Conservation (phyloP, 441 rosid genomes). For the Gossypium trilobum region DNA sequence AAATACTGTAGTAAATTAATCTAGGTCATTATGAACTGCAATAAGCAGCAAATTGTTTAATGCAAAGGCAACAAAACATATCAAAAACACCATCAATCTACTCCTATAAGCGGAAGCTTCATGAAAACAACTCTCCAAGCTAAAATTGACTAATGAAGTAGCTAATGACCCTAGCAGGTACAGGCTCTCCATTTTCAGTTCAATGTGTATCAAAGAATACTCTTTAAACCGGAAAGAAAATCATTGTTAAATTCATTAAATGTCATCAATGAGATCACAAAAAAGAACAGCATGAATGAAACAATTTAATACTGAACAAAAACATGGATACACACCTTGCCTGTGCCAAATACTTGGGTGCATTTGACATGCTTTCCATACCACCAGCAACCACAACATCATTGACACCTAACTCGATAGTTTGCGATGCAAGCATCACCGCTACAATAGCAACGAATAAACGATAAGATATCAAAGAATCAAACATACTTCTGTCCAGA, state of each 20-base stretch:
- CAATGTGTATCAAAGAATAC: background rate
- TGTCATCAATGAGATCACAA: background rate
- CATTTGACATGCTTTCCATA: conserved; percentile 96
- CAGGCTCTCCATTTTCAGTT: background rate
- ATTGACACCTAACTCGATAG: conserved; percentile 59
- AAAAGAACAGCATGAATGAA: background rate
- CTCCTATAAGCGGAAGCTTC: background rate
- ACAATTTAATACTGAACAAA: background rate
- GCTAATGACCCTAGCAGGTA: background rate
- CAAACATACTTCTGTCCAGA: conserved; percentile 47
- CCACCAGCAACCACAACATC: conserved; percentile 87
- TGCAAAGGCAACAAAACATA: background rate
- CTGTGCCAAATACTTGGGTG: conserved; percentile 70
- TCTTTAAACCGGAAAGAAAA: background rate
- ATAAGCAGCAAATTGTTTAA: background rate
- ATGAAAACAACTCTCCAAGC: background rate
- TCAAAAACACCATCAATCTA: background rate
- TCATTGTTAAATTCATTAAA: background rate
- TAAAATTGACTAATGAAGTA: background rate
- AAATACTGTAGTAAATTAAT: background rate
- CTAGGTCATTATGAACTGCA: background rate
- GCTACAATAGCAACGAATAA: conserved; percentile 30
- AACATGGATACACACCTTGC: conserved; percentile 41
- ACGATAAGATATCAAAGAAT: background rate
- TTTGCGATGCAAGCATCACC: conserved; percentile 78